Base-by-base conservation (phyloP, 148 eudicot genomes). In the Persicaria maculosa region DNA sequence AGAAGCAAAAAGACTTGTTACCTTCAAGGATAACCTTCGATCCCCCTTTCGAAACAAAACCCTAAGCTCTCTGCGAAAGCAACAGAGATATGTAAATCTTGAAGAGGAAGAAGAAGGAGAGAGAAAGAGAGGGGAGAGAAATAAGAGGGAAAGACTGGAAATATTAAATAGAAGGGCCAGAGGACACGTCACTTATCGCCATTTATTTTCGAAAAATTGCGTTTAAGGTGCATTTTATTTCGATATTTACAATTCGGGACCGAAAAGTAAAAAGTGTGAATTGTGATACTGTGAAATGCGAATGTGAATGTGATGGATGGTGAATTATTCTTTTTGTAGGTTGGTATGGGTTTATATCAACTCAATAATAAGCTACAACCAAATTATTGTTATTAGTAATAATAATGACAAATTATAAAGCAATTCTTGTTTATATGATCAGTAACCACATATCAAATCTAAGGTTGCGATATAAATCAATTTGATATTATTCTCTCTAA, bases 81-180 rank as follows among this genome's bases (percentile, higher is more conserved):
- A 43, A 65, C 70, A 40, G 46, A 40, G 9, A 65, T 45, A 65
- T 65, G 70, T 65, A 46, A 43, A 40, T 15, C 31, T 45, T 65
- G 70, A 65, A 65, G 70, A 65, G n/a, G 40, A 31, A 31, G 70
- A 15, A 40, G 70, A 15, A 65, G 65, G 65, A 36, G 2, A 59
- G 70, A 36, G 47, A 43, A 15, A 59, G 70, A 36, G 47, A 43
- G 12, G 52, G 47, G 15, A 40, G 70, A 65, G 70, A 14, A 14
- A 14, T 17, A 65, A 14, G 70, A 65, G 47, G 46, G 70, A 43
- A 65, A 59, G 44, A 65, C 64, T 40, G 19, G 19, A 65, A 65
- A 65, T 65, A 43, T 65, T 65, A 65, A 65, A 65, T 65, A 65
- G 17, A 9, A 15, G 69, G 46, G 70, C 46, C 70, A 46, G 70